These are phyloP conservation scores for Xylaria nigripes DNA, from an alignment of 495 filamentous ascomycete species.

Conservation along the genomic window DNA sequence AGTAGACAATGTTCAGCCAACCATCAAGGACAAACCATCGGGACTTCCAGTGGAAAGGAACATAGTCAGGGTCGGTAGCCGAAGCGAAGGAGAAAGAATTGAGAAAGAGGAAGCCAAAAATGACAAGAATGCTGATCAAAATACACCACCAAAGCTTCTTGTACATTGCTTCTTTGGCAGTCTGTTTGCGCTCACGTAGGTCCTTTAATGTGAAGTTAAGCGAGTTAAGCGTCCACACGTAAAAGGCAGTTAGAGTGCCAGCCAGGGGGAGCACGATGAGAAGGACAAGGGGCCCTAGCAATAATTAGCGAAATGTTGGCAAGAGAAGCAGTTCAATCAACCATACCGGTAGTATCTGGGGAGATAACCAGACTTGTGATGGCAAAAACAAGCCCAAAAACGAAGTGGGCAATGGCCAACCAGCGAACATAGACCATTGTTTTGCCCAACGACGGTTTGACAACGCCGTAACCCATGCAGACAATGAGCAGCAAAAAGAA, in stretches of 20 bases:
- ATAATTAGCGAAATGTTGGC: neutral
- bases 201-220: constrained; percentile 94
- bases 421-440: constrained; percentile 93
- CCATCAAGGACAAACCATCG: constrained; percentile 97
- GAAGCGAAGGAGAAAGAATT: constrained; percentile 92
- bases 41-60: constrained; percentile 91
- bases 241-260: constrained; percentile 90
- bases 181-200: constrained; percentile 85
- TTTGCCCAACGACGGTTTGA: constrained; percentile 85
- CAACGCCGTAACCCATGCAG: constrained; percentile 98
- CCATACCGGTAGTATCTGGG: constrained; percentile 58
- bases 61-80: constrained; percentile 71
- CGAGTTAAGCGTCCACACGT: constrained; percentile 97
- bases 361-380: constrained; percentile 83
- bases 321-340: neutral
- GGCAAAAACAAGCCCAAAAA: constrained; percentile 91
- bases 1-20: constrained; percentile 94
- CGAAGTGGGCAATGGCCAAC: constrained; percentile 83
- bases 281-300: constrained; percentile 74
- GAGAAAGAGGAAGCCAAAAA: constrained; percentile 92
- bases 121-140: constrained; percentile 80
- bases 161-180: constrained; percentile 91
- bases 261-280: constrained; percentile 91
- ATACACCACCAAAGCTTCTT: constrained; percentile 99
- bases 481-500: constrained; percentile 98